phyloP scores from a whole-genome alignment of 441 rosid species.

The Codiaeum variegatum region DNA sequence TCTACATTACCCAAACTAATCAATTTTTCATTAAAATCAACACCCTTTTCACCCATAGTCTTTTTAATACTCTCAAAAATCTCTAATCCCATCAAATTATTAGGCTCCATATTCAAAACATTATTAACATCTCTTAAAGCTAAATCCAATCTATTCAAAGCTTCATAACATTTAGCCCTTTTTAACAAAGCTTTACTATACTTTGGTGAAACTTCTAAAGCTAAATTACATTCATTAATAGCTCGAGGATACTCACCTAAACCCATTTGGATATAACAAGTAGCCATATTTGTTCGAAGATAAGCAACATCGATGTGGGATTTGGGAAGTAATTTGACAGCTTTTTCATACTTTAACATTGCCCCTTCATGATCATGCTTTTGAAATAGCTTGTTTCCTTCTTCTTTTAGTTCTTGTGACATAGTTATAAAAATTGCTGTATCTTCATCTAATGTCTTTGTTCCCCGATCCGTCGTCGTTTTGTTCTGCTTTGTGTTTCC shows the following conservation, averaged over 20 bases:
- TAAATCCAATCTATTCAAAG: constrained; percentile 74
- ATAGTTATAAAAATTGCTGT: constrained; percentile 79
- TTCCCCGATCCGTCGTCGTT: constrained; percentile 40
- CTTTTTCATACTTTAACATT: constrained; percentile 78
- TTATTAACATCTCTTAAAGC: constrained; percentile 74
- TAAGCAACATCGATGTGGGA: constrained; percentile 72
- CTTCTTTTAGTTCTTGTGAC: constrained; percentile 90
- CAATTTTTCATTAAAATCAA: constrained; percentile 62
- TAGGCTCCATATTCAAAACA: constrained; percentile 80
- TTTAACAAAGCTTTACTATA: constrained; percentile 78
- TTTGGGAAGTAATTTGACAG: constrained; percentile 74
- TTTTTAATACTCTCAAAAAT: constrained; percentile 60
- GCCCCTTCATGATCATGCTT: constrained; percentile 91
- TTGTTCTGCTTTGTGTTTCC: constrained; percentile 36
- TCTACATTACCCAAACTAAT: constrained; percentile 41
- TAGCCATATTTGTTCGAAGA: constrained; percentile 81
- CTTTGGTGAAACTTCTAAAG: constrained; percentile 74
- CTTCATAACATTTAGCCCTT: constrained; percentile 83
- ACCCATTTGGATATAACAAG: constrained; percentile 94
- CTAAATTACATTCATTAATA: constrained; percentile 72
- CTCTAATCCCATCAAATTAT: constrained; percentile 64
- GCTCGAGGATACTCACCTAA: constrained; percentile 81
- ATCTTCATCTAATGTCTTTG: constrained; percentile 84
- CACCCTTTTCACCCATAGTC: constrained; percentile 60
- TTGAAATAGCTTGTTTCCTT: constrained; percentile 79